Base-by-base conservation (phyloP, 768 basidiomycete genomes). In the Boletus speciosus region DNA sequence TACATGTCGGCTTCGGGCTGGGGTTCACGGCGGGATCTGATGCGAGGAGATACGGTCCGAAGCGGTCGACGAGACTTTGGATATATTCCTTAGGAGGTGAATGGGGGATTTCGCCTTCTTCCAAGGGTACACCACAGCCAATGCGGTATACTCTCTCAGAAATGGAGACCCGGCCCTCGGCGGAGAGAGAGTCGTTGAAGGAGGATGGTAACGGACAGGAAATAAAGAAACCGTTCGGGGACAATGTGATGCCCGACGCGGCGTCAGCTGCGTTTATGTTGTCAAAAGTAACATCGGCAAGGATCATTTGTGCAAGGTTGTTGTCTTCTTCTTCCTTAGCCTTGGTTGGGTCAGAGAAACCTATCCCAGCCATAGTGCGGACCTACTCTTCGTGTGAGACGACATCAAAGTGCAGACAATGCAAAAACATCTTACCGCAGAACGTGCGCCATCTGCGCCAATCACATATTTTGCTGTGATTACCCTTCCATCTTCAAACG, bases 361-460 rank as follows among this genome's bases (percentile, higher is more conserved):
- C 63, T 43, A 82, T 73, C 1, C 74, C 74, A 1, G 71, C 65
- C 38, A 70, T 52, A 21, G 69, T 61, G 43, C 82, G 79, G 29
- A 82, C 61, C 81, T 82, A 47, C 1, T 6, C 1, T 1, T 6
- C 10, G 7, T 49, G 15, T 31, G 31, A 55, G 44, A 16, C 6
- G 1, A 48, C 19, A n/a, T 27, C 1, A 1, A 19, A 29, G 16
- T 2, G 11, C 6, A 45, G 31, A 34, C 8, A 31, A 14, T 27
- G 46, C 9, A 29, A 2, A 31, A 6, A n/a, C 23, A 23, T 60
- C 73, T 46, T 58, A 81, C 81, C 34, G 62, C 57, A 1, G 80
- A 82, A 52, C 63, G 72, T 3, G 78, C 66, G 4, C 81, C 80
- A 59, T 83, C 80, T 6, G 80, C 78, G 23, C 77, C 81, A 32